Conservation (phyloP, 257 asterid species). For the Agastache rugosa region DNA sequence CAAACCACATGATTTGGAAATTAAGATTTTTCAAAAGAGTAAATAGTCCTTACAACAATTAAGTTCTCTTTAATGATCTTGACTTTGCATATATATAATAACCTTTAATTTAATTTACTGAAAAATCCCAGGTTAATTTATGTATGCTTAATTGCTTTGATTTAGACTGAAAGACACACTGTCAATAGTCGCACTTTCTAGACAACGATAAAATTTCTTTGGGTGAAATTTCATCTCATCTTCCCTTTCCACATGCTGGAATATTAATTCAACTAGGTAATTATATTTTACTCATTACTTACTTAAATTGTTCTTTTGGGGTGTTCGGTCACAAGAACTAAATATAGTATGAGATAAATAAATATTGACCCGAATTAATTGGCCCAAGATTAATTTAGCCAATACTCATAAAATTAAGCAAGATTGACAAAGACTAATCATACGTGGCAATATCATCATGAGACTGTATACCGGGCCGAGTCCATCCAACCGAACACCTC, state of each 20-base stretch:
- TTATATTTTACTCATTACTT: background rate
- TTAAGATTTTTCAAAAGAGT: constrained; percentile 17
- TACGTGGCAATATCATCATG: too few relatives aligned
- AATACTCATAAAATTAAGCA: too few relatives aligned
- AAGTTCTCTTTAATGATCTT: constrained; percentile 20
- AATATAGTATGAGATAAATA: too few relatives aligned
- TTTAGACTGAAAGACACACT: background rate
- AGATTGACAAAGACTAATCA: too few relatives aligned
- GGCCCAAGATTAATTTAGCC: too few relatives aligned
- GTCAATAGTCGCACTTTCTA: constrained; percentile 10
- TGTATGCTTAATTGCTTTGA: background rate
- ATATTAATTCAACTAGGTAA: background rate
- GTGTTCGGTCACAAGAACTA: too few relatives aligned
- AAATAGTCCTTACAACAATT: background rate
- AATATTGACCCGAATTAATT: too few relatives aligned
- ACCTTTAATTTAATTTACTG: background rate
- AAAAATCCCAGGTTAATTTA: background rate
- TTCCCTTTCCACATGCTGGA: constrained; percentile 17
- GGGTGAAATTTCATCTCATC: constrained; percentile 36
- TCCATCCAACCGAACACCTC: too few relatives aligned
- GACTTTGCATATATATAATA: constrained; percentile 24
- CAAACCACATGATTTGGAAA: background rate
- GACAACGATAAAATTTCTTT: constrained; percentile 6
- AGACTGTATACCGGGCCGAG: too few relatives aligned
- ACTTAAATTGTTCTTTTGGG: constrained; percentile 4